Evolutionary conservation across 2,329 filamentous ascomycete genomes (phyloP).

Genomic region (Colletotrichum sp.): DNA sequence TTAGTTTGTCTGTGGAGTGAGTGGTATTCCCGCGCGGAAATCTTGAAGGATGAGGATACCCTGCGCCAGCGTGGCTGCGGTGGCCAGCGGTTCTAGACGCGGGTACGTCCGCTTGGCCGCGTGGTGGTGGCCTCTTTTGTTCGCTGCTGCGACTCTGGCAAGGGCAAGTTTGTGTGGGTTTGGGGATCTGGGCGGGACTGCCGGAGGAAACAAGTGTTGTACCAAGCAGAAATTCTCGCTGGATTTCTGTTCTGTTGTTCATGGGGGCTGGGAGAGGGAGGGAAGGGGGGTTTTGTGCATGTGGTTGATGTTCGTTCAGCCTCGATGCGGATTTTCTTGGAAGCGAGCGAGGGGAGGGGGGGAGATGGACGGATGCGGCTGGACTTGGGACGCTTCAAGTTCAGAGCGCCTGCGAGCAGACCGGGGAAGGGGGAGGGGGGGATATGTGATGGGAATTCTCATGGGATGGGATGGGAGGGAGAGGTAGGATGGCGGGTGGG

Average conservation of each 20-base stretch:
- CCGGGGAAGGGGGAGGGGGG: background rate
- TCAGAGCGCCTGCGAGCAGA: background rate
- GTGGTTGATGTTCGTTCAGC: background rate
- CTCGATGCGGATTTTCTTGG: background rate
- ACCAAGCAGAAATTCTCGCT: background rate
- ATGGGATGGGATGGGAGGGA: background rate
- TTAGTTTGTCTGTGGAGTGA: background rate
- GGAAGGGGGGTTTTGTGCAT: background rate
- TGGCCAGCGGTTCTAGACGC: background rate
- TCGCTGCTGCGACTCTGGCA: background rate
- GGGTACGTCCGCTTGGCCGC: background rate
- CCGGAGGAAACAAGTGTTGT: background rate
- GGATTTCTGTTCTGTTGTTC: background rate
- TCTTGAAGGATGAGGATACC: background rate
- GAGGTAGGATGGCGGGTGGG: background rate
- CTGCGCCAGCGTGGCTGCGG: background rate
- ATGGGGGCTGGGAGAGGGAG: background rate
- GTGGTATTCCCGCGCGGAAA: background rate
- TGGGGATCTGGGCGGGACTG: background rate
- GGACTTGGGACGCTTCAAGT: background rate
- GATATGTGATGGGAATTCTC: background rate
- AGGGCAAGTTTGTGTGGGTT: background rate
- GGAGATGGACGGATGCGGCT: background rate
- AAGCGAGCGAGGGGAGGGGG: background rate
- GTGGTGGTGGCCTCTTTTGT: background rate